Evolutionary conservation across 345 rosid genomes (phyloP).

Genomic region (Psidium guajava): DNA sequence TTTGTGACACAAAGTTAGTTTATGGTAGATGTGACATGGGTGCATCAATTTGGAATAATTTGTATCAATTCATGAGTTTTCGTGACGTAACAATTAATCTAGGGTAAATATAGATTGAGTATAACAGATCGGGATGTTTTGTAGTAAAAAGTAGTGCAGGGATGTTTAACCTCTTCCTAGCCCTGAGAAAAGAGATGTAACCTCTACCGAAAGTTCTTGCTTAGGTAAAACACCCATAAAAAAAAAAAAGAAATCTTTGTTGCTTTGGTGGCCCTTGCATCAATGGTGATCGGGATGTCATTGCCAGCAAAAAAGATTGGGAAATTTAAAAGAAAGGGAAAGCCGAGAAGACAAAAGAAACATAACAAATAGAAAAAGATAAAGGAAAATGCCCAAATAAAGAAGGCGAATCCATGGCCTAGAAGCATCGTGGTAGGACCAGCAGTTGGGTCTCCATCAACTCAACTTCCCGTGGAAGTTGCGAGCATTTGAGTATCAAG

Average conservation of each 20-base stretch:
- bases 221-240: background rate
- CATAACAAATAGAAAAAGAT: background rate
- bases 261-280: background rate
- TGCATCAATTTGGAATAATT: no score
- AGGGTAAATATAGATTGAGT: no score
- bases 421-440: background rate
- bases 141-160: background rate
- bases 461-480: background rate
- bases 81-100: no score
- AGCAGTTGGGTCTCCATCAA: background rate
- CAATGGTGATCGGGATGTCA: background rate
- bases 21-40: no score
- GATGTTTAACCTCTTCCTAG: background rate
- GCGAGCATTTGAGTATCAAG: background rate
- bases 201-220: background rate
- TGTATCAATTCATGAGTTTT: no score
- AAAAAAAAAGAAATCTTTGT: background rate
- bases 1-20: no score
- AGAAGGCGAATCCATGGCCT: background rate
- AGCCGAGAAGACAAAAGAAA: background rate
- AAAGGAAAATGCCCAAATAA: background rate
- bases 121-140: no score
- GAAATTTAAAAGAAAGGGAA: background rate
- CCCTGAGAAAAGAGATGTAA: background rate
- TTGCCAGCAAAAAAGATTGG: background rate